Evolutionary conservation across 2,329 filamentous ascomycete genomes (phyloP).

Genomic region (Coniella vitis): DNA sequence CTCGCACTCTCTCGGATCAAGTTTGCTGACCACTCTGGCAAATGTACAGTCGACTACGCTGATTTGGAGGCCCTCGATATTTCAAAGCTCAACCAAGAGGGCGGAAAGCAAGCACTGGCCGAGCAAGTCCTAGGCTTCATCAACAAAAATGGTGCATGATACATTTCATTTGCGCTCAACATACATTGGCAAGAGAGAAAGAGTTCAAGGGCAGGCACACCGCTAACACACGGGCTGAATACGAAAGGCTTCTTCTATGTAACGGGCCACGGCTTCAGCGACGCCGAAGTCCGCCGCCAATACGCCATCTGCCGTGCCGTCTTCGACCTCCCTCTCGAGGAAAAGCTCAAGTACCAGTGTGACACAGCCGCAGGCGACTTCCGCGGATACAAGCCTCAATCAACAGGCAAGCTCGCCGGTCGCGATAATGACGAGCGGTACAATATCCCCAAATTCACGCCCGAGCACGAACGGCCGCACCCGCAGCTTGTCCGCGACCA

Average conservation of each 20-base stretch:
- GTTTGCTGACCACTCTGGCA: too few species aligned
- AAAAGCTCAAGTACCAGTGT: slow-evolving; percentile 19
- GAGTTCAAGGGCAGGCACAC: too few species aligned
- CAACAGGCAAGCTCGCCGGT: slow-evolving; percentile 17
- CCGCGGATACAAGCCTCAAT: slow-evolving; percentile 22
- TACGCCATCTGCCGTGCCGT: slow-evolving; percentile 12
- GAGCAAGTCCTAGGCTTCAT: slow-evolving; percentile 21
- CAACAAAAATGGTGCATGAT: slow-evolving; percentile 18
- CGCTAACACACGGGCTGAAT: too few species aligned
- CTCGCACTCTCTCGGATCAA: too few species aligned
- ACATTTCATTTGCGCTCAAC: too few species aligned
- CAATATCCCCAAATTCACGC: slow-evolving; percentile 23
- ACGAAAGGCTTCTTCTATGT: slow-evolving; percentile 23
- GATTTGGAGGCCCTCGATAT: slow-evolving; percentile 22
- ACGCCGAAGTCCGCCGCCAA: slow-evolving; percentile 8
- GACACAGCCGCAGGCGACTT: slow-evolving; percentile 24
- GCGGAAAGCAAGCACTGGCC: slow-evolving; percentile 19
- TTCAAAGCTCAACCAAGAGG: slow-evolving; percentile 18
- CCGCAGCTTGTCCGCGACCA: slow-evolving; percentile 21
- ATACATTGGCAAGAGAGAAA: too few species aligned
- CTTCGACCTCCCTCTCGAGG: slow-evolving; percentile 12
- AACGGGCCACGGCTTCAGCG: slow-evolving; percentile 17
- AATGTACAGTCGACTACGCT: slow-evolving; percentile 18
- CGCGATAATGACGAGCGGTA: slow-evolving; percentile 22
- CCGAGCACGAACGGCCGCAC: slow-evolving; percentile 18